Evolutionary conservation across 768 basidiomycete genomes (phyloP).

Genomic region (Rhodotorula taiwanensis): DNA sequence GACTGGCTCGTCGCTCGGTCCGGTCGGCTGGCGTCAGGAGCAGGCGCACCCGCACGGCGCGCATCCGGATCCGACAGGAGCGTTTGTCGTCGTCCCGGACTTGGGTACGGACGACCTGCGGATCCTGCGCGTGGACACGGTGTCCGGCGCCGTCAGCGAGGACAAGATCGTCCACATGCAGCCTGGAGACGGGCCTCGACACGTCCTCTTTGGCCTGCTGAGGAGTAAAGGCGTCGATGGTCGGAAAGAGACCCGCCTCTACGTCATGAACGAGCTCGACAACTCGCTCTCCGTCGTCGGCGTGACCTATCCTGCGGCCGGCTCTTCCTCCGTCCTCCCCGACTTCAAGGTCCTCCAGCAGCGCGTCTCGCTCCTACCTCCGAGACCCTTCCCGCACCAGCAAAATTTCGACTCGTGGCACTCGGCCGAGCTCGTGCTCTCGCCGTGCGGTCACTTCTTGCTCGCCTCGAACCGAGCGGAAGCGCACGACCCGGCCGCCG

Average conservation of each 20-base stretch:
- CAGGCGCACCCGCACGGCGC: constrained; percentile 34
- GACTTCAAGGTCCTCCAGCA: constrained; percentile 22
- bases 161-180: constrained; percentile 2
- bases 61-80: constrained; percentile 14
- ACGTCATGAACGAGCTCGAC: constrained; percentile 33
- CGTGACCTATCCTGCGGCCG: constrained; percentile 7
- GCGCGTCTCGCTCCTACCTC: constrained; percentile 26
- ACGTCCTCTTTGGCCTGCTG: constrained; percentile 14
- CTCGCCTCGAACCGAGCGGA: constrained; percentile 35
- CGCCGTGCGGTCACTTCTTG: constrained; percentile 9
- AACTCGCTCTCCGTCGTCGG: constrained; percentile 26
- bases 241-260: constrained; percentile 1
- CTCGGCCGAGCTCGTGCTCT: constrained; percentile 24
- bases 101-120: constrained; percentile 31
- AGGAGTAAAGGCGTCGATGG: background rate
- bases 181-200: constrained; percentile 15
- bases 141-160: constrained; percentile 2
- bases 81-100: constrained; percentile 22
- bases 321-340: background rate
- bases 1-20: background rate
- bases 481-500: constrained; percentile 25
- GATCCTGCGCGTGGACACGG: background rate
- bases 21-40: constrained; percentile 7
- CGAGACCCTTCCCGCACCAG: constrained; percentile 14
- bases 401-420: constrained; percentile 20